Evolutionary conservation across 1,284 basidiomycete genomes (phyloP).

Genomic region (Papiliotrema laurentii): DNA sequence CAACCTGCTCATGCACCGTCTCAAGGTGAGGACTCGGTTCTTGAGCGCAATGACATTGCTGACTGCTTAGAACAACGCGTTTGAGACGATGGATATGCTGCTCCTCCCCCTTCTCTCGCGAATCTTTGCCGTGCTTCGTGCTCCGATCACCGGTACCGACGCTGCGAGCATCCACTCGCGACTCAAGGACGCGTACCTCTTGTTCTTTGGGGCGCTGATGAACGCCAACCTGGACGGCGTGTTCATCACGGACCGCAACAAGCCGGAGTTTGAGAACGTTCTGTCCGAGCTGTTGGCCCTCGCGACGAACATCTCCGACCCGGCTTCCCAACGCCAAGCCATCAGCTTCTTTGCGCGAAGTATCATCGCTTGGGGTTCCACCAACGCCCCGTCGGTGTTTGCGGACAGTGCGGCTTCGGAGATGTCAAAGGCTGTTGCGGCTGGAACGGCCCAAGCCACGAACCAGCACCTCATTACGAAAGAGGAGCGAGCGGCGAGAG

Average conservation of each 20-base stretch:
- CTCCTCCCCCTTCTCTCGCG: conserved; percentile 80
- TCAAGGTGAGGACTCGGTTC: conserved; percentile 63
- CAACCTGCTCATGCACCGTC: conserved; percentile 80
- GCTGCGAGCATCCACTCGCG: conserved; percentile 78
- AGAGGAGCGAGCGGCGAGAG: conserved; percentile 47
- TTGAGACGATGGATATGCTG: conserved; percentile 79
- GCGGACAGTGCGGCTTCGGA: conserved; percentile 35
- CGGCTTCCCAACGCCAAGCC: conserved; percentile 70
- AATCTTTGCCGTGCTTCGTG: conserved; percentile 73
- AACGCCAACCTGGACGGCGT: conserved; percentile 73
- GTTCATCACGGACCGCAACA: conserved; percentile 77
- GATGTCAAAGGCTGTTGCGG: conserved; percentile 48
- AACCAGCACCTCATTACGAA: conserved; percentile 38
- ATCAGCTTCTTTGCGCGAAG: conserved; percentile 69
- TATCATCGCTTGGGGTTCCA: conserved; percentile 70
- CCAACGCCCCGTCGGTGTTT: conserved; percentile 38
- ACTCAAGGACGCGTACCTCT: conserved; percentile 85
- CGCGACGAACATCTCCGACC: conserved; percentile 68
- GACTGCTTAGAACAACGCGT: conserved; percentile 37
- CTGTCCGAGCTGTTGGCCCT: conserved; percentile 59
- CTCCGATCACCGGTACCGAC: conserved; percentile 84
- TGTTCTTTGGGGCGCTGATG: conserved; percentile 77
- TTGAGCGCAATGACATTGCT: conserved; percentile 1
- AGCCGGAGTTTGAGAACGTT: conserved; percentile 71
- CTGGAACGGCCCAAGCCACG: conserved; percentile 29